phyloP scores from a whole-genome alignment of 176 grass and related monocot species.

The Saccharum spontaneum region DNA sequence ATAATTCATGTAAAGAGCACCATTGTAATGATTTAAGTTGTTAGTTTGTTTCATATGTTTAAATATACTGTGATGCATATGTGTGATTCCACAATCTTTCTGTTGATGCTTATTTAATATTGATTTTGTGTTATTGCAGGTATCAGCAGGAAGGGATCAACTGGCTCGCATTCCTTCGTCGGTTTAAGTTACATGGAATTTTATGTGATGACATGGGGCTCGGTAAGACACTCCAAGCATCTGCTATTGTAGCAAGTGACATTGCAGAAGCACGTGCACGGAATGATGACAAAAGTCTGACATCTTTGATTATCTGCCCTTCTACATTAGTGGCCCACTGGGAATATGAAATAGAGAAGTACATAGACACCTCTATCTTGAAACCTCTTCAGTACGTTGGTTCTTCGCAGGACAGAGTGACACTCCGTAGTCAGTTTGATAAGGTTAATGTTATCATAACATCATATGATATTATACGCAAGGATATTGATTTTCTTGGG shows the following conservation, averaged over 20 bases:
- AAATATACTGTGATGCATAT: constrained; percentile 11
- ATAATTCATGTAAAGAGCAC: constrained; percentile 4
- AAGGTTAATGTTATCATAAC: constrained; percentile 89
- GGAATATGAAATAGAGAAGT: constrained; percentile 98
- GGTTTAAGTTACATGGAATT: constrained; percentile 98
- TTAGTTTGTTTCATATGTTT: constrained; percentile 17
- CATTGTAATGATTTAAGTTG: neutral
- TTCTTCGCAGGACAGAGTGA: constrained; percentile 73
- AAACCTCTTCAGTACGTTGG: constrained; percentile 86
- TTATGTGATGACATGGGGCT: constrained; percentile 99
- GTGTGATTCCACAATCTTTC: neutral
- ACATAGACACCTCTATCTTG: constrained; percentile 87
- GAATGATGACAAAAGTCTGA: constrained; percentile 55
- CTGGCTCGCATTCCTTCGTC: constrained; percentile 90
- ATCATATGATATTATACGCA: constrained; percentile 98
- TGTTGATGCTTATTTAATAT: neutral
- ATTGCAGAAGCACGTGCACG: constrained; percentile 73
- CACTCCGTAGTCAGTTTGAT: constrained; percentile 75
- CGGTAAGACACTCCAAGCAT: constrained; percentile 98
- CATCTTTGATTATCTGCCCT: constrained; percentile 95
- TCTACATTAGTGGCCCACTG: constrained; percentile 96
- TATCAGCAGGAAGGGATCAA: constrained; percentile 99
- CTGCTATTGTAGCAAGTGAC: constrained; percentile 87
- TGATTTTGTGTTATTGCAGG: constrained; percentile 44
- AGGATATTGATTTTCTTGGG: constrained; percentile 87